Conservation (phyloP, 306 rosid species). For the Albizia julibrissin region DNA sequence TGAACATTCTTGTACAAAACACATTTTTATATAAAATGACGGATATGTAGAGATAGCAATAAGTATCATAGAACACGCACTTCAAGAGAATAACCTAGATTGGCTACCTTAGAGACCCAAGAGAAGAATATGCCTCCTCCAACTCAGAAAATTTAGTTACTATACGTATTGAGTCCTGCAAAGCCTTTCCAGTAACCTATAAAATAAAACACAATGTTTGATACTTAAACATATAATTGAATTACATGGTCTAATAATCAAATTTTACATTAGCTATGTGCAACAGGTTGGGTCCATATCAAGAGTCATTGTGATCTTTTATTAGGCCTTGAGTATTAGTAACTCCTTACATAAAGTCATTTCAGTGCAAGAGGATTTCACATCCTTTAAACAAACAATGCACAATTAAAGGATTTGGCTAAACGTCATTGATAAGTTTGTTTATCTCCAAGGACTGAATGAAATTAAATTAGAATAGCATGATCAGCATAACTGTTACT, state of each 20-base stretch:
- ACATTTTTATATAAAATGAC: conserved; percentile 17
- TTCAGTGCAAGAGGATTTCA: conserved; percentile 3
- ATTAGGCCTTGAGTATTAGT: conserved; percentile 13
- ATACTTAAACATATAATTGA: conserved; percentile 15
- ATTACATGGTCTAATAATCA: conserved; percentile 8
- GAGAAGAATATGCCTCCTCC: conserved; percentile 78
- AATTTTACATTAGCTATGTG: conserved; percentile 3
- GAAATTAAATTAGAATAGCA: background rate
- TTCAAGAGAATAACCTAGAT: conserved; percentile 26
- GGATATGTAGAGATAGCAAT: conserved; percentile 12
- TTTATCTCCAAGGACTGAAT: background rate
- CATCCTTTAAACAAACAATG: background rate
- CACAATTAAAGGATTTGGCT: conserved; percentile 11
- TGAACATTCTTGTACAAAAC: conserved; percentile 16
- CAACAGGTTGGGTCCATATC: background rate
- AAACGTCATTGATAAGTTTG: conserved; percentile 3
- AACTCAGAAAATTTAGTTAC: conserved; percentile 71
- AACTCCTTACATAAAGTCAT: background rate
- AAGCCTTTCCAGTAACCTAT: conserved; percentile 77
- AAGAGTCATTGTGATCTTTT: background rate
- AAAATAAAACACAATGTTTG: conserved; percentile 25
- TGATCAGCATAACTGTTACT: background rate
- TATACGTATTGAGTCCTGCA: conserved; percentile 81
- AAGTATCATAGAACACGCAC: background rate
- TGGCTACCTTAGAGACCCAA: conserved; percentile 67